Conservation (phyloP, 2,329 filamentous ascomycete genomes). For the Penicillium rolfsii region DNA sequence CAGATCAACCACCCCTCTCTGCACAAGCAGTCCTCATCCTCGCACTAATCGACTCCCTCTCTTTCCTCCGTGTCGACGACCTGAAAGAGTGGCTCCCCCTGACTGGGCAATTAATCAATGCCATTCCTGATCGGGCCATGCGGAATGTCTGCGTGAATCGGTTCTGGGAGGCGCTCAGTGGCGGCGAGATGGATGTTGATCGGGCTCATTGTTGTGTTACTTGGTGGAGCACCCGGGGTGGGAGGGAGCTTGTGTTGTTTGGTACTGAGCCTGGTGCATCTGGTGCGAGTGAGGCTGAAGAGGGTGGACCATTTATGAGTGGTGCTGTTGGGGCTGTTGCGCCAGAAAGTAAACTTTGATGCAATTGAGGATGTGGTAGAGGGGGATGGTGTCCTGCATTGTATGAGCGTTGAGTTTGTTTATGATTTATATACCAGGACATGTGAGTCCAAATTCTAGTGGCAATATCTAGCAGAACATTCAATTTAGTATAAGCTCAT, state of each 20-base stretch:
- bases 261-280: constrained; percentile 36
- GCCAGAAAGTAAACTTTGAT: constrained; percentile 55
- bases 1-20: constrained; percentile 52
- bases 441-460: not conserved
- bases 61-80: constrained; percentile 68
- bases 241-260: constrained; percentile 59
- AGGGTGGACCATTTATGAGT: constrained; percentile 56
- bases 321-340: constrained; percentile 52
- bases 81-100: constrained; percentile 81
- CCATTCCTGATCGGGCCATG: constrained; percentile 64
- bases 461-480: not conserved
- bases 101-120: constrained; percentile 68
- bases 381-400: constrained; percentile 10
- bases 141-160: constrained; percentile 67
- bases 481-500: too few relatives aligned
- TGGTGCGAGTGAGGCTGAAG: constrained; percentile 20
- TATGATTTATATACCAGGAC: constrained; percentile 21
- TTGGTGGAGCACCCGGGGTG: constrained; percentile 78
- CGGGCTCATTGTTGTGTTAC: constrained; percentile 75
- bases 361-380: not conserved
- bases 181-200: constrained; percentile 87
- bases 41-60: constrained; percentile 77
- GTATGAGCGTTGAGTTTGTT: constrained; percentile 10
- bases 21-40: constrained; percentile 78
- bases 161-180: constrained; percentile 78